Evolutionary conservation across 345 rosid species (phyloP).

Genomic region (Streptanthus diversifolius): DNA sequence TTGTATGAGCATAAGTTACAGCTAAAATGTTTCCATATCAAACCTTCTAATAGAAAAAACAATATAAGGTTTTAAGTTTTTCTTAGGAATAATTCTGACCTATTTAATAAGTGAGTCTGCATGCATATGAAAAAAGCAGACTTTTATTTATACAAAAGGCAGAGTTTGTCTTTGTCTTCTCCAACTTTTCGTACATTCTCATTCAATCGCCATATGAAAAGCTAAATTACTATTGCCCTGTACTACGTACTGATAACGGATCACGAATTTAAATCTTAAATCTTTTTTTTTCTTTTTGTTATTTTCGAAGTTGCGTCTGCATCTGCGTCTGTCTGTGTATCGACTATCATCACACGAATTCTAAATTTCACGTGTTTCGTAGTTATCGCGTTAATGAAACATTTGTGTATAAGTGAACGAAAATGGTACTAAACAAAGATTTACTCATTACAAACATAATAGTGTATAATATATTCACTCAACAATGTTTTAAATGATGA

Average conservation of each 20-base stretch:
- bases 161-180: slow-evolving; percentile 30
- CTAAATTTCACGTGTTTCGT: background rate
- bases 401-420: background rate
- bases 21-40: background rate
- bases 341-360: background rate
- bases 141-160: slow-evolving; percentile 22
- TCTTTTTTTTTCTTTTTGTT: background rate
- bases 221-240: background rate
- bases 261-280: background rate
- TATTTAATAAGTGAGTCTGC: slow-evolving; percentile 11
- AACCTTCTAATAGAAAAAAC: background rate
- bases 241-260: background rate
- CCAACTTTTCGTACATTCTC: slow-evolving; percentile 11
- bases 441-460: background rate
- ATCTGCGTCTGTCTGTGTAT: background rate
- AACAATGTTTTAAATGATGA: background rate
- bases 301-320: background rate
- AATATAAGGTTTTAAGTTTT: background rate
- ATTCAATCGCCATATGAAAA: background rate
- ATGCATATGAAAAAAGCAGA: background rate
- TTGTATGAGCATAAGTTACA: background rate
- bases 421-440: background rate
- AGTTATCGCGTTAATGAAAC: background rate
- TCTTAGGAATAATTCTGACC: background rate
- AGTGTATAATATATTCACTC: background rate